Evolutionary conservation across 2,329 filamentous ascomycete genomes (phyloP), one percentile per base, ranked within the genome.

Genomic region (Gnomoniopsis smithogilvyi): DNA sequence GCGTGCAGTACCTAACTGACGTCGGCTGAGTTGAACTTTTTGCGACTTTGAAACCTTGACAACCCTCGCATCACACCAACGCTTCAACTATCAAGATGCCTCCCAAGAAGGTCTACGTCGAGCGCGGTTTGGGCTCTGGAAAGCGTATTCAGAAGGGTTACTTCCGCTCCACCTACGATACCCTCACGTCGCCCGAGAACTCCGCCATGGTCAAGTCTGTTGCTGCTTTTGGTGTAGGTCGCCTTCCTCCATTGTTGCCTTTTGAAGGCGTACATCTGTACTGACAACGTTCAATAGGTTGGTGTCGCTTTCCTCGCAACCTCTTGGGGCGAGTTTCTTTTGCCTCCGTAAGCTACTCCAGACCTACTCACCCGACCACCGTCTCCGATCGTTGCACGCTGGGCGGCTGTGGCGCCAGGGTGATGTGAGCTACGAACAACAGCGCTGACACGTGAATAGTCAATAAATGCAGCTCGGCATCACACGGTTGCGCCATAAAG

Each of bases 151-250:
- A 76, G 56, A 80, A 78, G 67, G 79, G 84, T 64, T 77, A 81
- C 69, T 66, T 87, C 65, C 74, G 75, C 64, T 75, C 74, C 55
- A 74, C 80, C 60, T 88, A 87, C 73, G 78, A 80, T 56, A 75
- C 82, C 62, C 67, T 88, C 67, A 87, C 83, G 50, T 79, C 80
- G 54, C 73, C 85, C 36, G 86, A 89, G 69, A 88, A 89, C 71
- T 78, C 83, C 38, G 79, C 82, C 60, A 80, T 88, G 58, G 84
- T 88, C 62, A 79, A 81, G 67, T 88, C 85, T 67, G 72, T 89
- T 64, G 73, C 81, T 51, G 73, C 84, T 61, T 87, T 87, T 68
- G 81, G 80, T 51, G 83, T 86, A 75, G 68, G 81, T 76, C 51
- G 12, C 24, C 55, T 33, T 15, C 7, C 30, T 15, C 30, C 26